Base-by-base conservation (phyloP, 106 monocot species). In the Hemerocallis citrina region DNA sequence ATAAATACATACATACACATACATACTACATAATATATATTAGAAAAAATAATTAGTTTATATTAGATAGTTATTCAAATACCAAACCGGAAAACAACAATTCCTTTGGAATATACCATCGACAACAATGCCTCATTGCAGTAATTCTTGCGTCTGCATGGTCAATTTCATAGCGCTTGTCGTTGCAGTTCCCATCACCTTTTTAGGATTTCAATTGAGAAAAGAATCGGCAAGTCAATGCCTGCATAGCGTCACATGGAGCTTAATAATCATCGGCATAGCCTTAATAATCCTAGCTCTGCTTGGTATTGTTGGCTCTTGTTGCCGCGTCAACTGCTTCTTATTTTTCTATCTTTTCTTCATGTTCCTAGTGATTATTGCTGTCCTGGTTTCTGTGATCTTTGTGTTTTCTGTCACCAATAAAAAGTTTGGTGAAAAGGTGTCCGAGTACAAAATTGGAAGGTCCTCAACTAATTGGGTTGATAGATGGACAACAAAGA, bases 381-480 rank as follows among this genome's bases (percentile, higher is more conserved):
- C 12, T 47, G 30, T 71, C 38, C 54, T 75, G 28, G 38, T 52
- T 25, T 64, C 64, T 55, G 68, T 74, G 14, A 23, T 55, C 1
- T 83, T 83, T 49, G 46, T 59, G 7, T 64, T 79, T 34, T 64
- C 62, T 19, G 67, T 84, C 40, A 72, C 75, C 1, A 84, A 65
- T 35, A 72, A 28, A 28, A 61, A 55, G 11, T 56, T 48, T 6
- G 75, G 64, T 0, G 35, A 74, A 17, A 72, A 57, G 8, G 32
- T 69, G 2, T 62, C 75, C 6, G 66, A 69, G 10, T 69, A 71
- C 39, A 59, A 34, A 44, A 47, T 84, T 0, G 72, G 69, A 6
- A 75, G 75, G 14, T 79, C 75, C 54, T 72, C 84, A 20, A n/a
- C n/a, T n/a, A 24, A 35, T 5, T 79, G 79, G 84, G 25, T 84